phyloP scores from a whole-genome alignment of 192 early-diverging fungal genomes.

The Coemansia javaensis region DNA sequence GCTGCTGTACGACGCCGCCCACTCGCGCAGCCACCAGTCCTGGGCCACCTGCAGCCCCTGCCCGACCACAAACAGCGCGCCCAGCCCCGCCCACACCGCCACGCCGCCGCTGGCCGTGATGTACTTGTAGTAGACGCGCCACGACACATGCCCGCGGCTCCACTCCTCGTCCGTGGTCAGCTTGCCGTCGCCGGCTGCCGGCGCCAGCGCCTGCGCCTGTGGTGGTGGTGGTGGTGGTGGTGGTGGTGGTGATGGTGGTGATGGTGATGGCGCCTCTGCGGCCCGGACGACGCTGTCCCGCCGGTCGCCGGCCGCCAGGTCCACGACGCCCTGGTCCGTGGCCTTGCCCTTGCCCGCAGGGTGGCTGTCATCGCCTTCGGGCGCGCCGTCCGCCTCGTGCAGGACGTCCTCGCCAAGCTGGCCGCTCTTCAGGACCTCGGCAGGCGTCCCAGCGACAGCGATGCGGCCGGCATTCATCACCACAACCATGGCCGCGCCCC shows the following conservation, averaged over 20 bases:
- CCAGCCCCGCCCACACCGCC: slow-evolving; percentile 57
- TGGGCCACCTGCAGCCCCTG: slow-evolving; percentile 35
- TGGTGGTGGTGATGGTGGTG: too few relatives aligned
- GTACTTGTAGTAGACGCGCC: slow-evolving; percentile 74
- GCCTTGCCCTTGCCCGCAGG: slow-evolving; percentile 33
- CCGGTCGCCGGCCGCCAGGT: too few relatives aligned
- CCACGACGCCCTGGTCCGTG: not conserved
- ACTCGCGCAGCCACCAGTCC: slow-evolving; percentile 51
- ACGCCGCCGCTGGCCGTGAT: slow-evolving; percentile 62
- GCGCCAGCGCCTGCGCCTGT: too few relatives aligned
- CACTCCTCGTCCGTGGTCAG: slow-evolving; percentile 79
- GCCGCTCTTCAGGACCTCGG: slow-evolving; percentile 28
- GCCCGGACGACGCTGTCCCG: too few relatives aligned
- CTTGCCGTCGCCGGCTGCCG: slow-evolving; percentile 41
- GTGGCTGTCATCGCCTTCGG: slow-evolving; percentile 16
- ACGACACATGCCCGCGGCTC: slow-evolving; percentile 70
- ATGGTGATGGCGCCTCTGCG: too few relatives aligned
- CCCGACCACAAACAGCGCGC: slow-evolving; percentile 18
- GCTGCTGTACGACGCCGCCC: slow-evolving; percentile 33
- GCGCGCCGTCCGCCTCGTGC: slow-evolving; percentile 16
- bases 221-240: too few relatives aligned
- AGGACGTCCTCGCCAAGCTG: slow-evolving; percentile 33
- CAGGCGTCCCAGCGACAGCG: slow-evolving; percentile 51
- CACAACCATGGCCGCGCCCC: slow-evolving; percentile 53
- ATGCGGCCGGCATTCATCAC: slow-evolving; percentile 66